Percentiles rank a stretch among this genome's conserved stretches.
Conservation (phyloP, 2,329 filamentous ascomycete genomes). For the Dactylellina sp. region DNA sequence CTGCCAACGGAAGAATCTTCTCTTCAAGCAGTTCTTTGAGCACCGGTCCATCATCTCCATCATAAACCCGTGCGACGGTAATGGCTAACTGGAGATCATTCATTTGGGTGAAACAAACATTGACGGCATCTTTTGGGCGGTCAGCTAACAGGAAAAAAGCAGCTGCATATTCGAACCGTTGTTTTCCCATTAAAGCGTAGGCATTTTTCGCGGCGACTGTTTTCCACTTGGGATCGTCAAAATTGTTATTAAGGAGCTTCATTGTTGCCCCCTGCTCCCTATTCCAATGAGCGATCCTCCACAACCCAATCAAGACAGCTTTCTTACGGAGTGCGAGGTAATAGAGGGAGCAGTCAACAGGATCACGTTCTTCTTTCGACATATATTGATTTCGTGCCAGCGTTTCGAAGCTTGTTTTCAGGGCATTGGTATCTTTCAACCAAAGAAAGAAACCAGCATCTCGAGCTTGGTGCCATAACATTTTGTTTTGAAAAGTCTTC, state of each 20-base stretch:
- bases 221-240: slow-evolving; percentile 85
- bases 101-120: slow-evolving; percentile 86
- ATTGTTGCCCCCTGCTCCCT: slow-evolving; percentile 84
- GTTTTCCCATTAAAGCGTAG: slow-evolving; percentile 90
- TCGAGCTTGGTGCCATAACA: slow-evolving; percentile 86
- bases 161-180: slow-evolving; percentile 92
- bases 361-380: slow-evolving; percentile 85
- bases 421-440: slow-evolving; percentile 79
- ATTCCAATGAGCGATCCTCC: slow-evolving; percentile 93
- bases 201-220: slow-evolving; percentile 94
- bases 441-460: slow-evolving; percentile 95
- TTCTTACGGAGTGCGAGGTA: slow-evolving; percentile 95
- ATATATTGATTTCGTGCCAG: slow-evolving; percentile 94
- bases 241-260: slow-evolving; percentile 87
- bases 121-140: slow-evolving; percentile 83
- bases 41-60: slow-evolving; percentile 82
- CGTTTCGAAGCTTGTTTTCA: slow-evolving; percentile 88
- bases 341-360: slow-evolving; percentile 88
- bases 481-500: slow-evolving; percentile 79
- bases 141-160: slow-evolving; percentile 95
- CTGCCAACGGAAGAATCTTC: slow-evolving; percentile 80
- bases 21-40: slow-evolving; percentile 80
- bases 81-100: slow-evolving; percentile 91
- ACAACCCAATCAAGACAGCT: slow-evolving; percentile 85
- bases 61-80: slow-evolving; percentile 86